Evolutionary conservation across 441 rosid genomes (phyloP).

Genomic region (Corymbia citriodora): DNA sequence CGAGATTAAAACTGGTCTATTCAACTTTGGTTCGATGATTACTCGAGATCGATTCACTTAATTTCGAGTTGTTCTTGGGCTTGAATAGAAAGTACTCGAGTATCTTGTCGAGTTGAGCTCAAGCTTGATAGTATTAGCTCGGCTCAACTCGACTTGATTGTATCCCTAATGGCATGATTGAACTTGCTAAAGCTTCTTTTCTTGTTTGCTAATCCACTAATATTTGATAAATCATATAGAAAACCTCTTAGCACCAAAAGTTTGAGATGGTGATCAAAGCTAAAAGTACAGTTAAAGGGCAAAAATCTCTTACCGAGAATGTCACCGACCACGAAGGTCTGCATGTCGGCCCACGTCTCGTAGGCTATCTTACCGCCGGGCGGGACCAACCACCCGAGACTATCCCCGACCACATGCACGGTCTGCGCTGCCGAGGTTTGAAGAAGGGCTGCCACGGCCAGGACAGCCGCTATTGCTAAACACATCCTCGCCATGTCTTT

Average conservation of each 20-base stretch:
- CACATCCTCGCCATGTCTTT: neutral
- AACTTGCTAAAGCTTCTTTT: neutral
- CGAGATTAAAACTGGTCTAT: neutral
- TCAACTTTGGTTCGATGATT: neutral
- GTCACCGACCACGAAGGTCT: slow-evolving; percentile 3
- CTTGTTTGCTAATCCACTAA: neutral
- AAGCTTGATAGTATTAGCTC: neutral
- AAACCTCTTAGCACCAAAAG: neutral
- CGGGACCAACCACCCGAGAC: slow-evolving; percentile 9
- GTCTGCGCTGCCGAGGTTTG: neutral
- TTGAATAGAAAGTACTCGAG: neutral
- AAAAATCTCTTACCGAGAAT: neutral
- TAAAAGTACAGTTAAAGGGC: neutral
- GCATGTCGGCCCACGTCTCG: slow-evolving; percentile 3
- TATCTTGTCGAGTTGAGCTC: neutral
- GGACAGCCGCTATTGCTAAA: neutral
- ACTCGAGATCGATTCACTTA: neutral
- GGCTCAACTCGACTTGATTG: neutral
- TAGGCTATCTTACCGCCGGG: neutral
- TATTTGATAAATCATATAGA: neutral
- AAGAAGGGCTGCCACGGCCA: neutral
- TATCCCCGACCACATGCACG: neutral
- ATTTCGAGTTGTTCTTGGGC: neutral
- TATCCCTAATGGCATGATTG: neutral
- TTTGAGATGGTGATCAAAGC: too few relatives aligned